Evolutionary conservation across 2,329 filamentous ascomycete species (phyloP).

Genomic region (Venturia aucupariae): DNA sequence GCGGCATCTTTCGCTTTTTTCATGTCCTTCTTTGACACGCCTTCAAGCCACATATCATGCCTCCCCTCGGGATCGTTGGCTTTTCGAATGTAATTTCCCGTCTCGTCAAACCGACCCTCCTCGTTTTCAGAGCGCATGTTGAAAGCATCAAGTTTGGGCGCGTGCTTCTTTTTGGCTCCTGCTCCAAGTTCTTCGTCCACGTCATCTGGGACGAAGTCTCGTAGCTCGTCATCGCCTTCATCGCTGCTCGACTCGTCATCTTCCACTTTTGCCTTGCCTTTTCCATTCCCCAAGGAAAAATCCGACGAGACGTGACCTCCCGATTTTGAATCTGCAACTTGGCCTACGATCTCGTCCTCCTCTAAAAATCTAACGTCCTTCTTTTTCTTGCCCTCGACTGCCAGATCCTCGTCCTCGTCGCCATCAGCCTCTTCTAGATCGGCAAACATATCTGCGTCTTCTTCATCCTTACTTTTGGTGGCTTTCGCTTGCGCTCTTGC

Average conservation of each 20-base stretch:
- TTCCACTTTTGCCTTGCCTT: constrained; percentile 39
- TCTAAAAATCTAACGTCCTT: constrained; percentile 53
- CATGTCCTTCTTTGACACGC: constrained; percentile 89
- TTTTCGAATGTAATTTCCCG: constrained; percentile 85
- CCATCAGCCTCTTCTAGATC: constrained; percentile 50
- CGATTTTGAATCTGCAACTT: constrained; percentile 63
- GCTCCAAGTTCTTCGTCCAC: constrained; percentile 84
- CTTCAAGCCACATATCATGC: constrained; percentile 88
- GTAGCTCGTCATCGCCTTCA: constrained; percentile 52
- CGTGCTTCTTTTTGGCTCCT: constrained; percentile 84
- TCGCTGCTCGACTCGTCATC: constrained; percentile 52
- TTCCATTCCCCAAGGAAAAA: constrained; percentile 42
- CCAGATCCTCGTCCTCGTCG: constrained; percentile 43
- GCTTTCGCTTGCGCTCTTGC: constrained; percentile 31
- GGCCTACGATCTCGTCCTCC: constrained; percentile 63
- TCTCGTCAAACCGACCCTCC: constrained; percentile 83
- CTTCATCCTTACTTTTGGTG: constrained; percentile 38
- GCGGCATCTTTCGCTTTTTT: constrained; percentile 78
- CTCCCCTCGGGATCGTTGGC: constrained; percentile 79
- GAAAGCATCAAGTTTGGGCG: constrained; percentile 91
- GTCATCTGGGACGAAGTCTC: constrained; percentile 57
- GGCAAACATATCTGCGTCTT: constrained; percentile 75
- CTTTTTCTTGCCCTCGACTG: constrained; percentile 48
- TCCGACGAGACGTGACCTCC: constrained; percentile 57
- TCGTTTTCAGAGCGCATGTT: constrained; percentile 87